These are phyloP conservation scores for Ogataea haglerorum DNA, from an alignment of 805 yeast species.

Conservation along the genomic window DNA sequence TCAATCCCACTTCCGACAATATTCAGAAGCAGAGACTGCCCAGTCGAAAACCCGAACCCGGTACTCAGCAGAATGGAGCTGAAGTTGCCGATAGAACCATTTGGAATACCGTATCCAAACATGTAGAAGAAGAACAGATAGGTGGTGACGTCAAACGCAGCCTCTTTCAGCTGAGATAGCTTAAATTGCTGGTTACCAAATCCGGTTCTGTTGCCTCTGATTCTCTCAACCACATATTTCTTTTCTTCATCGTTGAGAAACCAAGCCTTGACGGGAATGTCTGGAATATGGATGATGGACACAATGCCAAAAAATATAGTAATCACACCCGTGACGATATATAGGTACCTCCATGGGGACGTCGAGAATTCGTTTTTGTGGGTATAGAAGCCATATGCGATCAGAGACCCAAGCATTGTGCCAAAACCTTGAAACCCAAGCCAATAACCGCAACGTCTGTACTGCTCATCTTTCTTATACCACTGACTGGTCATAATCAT, in stretches of 20 bases:
- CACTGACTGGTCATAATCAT: slow-evolving; percentile 50
- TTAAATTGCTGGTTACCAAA: slow-evolving; percentile 55
- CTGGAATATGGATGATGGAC: slow-evolving; percentile 39
- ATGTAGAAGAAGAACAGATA: slow-evolving; percentile 45
- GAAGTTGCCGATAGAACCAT: slow-evolving; percentile 52
- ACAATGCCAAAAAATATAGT: slow-evolving; percentile 49
- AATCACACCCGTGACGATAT: slow-evolving; percentile 54
- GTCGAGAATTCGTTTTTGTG: slow-evolving; percentile 39
- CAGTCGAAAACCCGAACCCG: slow-evolving; percentile 27
- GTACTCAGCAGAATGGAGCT: slow-evolving; percentile 38
- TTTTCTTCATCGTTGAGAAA: slow-evolving; percentile 47
- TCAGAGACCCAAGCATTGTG: slow-evolving; percentile 45
- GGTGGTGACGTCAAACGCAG: slow-evolving; percentile 45
- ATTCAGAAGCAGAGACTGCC: slow-evolving; percentile 32
- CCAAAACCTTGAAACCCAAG: slow-evolving; percentile 42
- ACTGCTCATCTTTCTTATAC: slow-evolving; percentile 49
- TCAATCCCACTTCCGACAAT: slow-evolving; percentile 36
- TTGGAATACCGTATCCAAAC: slow-evolving; percentile 46
- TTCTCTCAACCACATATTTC: slow-evolving; percentile 49
- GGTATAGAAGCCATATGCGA: slow-evolving; percentile 43
- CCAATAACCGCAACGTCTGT: slow-evolving; percentile 34
- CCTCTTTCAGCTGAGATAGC: slow-evolving; percentile 50
- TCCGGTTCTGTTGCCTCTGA: slow-evolving; percentile 57
- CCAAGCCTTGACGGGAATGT: slow-evolving; percentile 55
- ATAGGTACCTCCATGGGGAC: slow-evolving; percentile 58